These are phyloP conservation scores for Phytophthora tentaculata DNA, from an alignment of 352 stramenopile species.

Conservation along the genomic window DNA sequence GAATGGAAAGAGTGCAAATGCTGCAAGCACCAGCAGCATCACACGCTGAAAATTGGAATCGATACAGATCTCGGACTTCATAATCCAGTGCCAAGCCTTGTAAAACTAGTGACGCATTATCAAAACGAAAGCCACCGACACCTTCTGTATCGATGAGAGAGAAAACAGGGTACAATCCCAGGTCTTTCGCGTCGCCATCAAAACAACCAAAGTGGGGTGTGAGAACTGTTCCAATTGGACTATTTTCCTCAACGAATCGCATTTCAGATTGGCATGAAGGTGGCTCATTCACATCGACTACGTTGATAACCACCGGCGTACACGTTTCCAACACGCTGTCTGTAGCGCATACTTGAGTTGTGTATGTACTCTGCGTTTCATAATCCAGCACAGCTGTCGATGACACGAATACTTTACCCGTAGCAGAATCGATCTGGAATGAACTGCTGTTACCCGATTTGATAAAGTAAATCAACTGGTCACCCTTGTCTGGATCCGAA, in stretches of 20 bases:
- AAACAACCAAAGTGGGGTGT: constrained; percentile 13
- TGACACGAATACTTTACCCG: constrained; percentile 10
- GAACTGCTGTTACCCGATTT: neutral
- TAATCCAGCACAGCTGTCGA: constrained; percentile 15
- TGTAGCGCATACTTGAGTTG: constrained; percentile 16
- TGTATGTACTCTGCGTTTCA: constrained; percentile 18
- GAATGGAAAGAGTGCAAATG: constrained; percentile 22
- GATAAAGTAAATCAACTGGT: constrained; percentile 18
- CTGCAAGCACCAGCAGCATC: constrained; percentile 16
- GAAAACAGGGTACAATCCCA: constrained; percentile 1
- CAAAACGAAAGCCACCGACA: constrained; percentile 20
- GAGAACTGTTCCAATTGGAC: constrained; percentile 16
- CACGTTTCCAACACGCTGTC: constrained; percentile 18
- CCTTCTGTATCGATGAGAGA: constrained; percentile 13
- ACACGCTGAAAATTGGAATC: constrained; percentile 25
- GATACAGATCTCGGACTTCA: constrained; percentile 17
- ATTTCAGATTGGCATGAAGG: constrained; percentile 22
- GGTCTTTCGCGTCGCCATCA: constrained; percentile 21
- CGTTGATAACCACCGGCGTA: constrained; percentile 4
- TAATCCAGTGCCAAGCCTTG: constrained; percentile 14
- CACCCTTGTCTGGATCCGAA: constrained; percentile 23
- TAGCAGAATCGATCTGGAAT: constrained; percentile 20
- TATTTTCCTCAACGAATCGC: constrained; percentile 32
- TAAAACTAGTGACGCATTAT: constrained; percentile 16
- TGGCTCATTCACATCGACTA: constrained; percentile 33